phyloP scores from a whole-genome alignment of 352 stramenopile species.

The Phytophthora pisi region DNA sequence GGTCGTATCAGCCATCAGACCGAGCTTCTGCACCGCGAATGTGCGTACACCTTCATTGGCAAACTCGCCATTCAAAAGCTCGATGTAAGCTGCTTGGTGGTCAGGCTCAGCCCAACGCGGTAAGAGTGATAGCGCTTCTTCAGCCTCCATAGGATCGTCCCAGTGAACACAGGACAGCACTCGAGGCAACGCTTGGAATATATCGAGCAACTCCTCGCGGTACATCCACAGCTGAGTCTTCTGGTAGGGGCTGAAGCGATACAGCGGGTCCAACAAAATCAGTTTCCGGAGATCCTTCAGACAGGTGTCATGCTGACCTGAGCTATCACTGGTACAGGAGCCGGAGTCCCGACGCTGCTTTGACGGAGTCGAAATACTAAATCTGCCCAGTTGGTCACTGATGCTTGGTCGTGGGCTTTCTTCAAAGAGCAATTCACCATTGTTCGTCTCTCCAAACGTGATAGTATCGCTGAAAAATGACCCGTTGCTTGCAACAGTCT shows the following conservation, averaged over 20 bases:
- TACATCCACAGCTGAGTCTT: constrained; percentile 85
- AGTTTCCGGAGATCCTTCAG: constrained; percentile 77
- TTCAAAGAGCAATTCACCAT: constrained; percentile 24
- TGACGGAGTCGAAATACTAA: not conserved
- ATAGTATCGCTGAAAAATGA: constrained; percentile 28
- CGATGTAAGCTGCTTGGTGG: constrained; percentile 82
- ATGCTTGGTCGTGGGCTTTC: constrained; percentile 38
- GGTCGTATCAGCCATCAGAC: constrained; percentile 83
- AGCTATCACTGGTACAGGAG: constrained; percentile 62
- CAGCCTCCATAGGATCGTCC: constrained; percentile 70
- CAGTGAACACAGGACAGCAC: constrained; percentile 85
- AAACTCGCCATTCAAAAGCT: constrained; percentile 84
- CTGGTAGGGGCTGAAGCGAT: constrained; percentile 81
- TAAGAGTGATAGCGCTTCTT: constrained; percentile 74
- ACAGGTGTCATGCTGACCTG: constrained; percentile 51
- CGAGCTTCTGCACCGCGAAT: constrained; percentile 83
- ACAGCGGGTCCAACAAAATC: constrained; percentile 83
- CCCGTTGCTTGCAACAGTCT: constrained; percentile 74
- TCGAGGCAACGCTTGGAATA: constrained; percentile 72
- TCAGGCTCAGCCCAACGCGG: constrained; percentile 72
- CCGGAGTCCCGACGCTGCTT: constrained; percentile 63
- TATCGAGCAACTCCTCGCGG: constrained; percentile 81
- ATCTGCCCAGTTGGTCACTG: not conserved
- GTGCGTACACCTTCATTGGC: constrained; percentile 70
- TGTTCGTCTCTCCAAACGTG: constrained; percentile 1